These are phyloP conservation scores for Pythium chondricola DNA, from an alignment of 352 stramenopile species.

Conservation along the genomic window DNA sequence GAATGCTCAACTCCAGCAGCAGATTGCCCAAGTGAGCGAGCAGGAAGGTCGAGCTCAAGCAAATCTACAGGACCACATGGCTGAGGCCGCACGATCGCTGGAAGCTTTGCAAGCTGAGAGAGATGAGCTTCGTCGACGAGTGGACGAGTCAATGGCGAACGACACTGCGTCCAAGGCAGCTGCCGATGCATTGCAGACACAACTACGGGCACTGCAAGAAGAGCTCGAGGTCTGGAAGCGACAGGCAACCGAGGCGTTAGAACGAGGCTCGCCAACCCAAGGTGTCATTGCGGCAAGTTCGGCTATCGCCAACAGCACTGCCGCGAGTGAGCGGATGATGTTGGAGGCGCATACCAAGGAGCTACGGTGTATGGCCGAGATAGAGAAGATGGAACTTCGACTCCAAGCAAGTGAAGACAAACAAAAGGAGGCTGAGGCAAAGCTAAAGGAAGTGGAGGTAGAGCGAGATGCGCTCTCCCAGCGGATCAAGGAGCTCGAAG, in stretches of 20 bases:
- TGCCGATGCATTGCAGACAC: constrained; percentile 24
- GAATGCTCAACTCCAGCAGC: constrained; percentile 47
- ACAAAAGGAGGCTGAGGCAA: constrained; percentile 26
- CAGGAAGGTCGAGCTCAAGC: constrained; percentile 42
- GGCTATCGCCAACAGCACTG: constrained; percentile 7
- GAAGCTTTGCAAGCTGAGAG: constrained; percentile 32
- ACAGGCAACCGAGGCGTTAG: constrained; percentile 24
- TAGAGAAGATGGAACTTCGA: constrained; percentile 68
- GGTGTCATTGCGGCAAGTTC: constrained; percentile 5
- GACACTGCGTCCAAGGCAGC: constrained; percentile 29
- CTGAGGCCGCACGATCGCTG: constrained; percentile 24
- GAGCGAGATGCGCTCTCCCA: constrained; percentile 29
- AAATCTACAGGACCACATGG: constrained; percentile 30
- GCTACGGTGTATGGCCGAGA: constrained; percentile 52
- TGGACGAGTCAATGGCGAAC: constrained; percentile 29
- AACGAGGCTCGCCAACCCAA: constrained; percentile 12
- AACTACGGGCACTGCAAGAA: constrained; percentile 28
- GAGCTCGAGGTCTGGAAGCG: constrained; percentile 35
- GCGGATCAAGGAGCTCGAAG: constrained; percentile 51
- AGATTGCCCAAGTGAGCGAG: constrained; percentile 31
- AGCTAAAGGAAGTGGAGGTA: constrained; percentile 26
- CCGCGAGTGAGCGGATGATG: constrained; percentile 44
- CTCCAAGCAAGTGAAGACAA: constrained; percentile 40
- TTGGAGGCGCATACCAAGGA: constrained; percentile 74
- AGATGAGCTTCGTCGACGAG: constrained; percentile 29